Conservation (phyloP, 352 stramenopile species). For the Phytophthora agathidicida region DNA sequence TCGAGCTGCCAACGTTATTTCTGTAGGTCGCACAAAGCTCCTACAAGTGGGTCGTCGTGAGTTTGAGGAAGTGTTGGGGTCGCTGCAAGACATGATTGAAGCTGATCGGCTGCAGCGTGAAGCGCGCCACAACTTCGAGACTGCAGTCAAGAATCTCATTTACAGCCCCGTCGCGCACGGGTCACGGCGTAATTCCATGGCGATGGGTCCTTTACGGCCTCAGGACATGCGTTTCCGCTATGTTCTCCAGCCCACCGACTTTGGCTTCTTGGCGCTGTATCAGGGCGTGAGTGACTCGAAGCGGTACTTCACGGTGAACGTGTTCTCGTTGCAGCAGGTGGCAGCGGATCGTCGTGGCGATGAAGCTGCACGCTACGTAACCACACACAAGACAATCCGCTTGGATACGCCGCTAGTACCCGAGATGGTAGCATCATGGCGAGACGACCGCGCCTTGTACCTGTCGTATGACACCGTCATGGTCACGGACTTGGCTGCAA, state of each 20-base stretch:
- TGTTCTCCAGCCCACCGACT: constrained; percentile 78
- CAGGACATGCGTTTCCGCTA: constrained; percentile 77
- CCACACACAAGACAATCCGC: constrained; percentile 67
- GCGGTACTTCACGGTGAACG: constrained; percentile 79
- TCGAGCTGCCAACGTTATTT: constrained; percentile 94
- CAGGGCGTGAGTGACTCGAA: constrained; percentile 66
- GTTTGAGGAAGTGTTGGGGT: constrained; percentile 95
- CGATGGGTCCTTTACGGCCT: constrained; percentile 46
- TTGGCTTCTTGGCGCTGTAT: constrained; percentile 74
- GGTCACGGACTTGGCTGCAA: constrained; percentile 65
- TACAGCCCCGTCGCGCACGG: constrained; percentile 51
- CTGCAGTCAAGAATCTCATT: constrained; percentile 83
- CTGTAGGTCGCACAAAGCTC: constrained; percentile 84
- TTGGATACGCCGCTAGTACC: constrained; percentile 74
- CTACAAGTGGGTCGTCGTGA: constrained; percentile 93
- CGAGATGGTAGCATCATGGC: constrained; percentile 79
- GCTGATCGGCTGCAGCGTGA: constrained; percentile 77
- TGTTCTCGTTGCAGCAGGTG: constrained; percentile 77
- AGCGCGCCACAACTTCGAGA: constrained; percentile 84
- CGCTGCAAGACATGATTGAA: constrained; percentile 93
- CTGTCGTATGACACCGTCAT: constrained; percentile 77
- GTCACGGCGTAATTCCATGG: constrained; percentile 51
- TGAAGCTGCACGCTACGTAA: constrained; percentile 75
- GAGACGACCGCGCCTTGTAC: constrained; percentile 82
- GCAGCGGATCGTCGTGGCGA: constrained; percentile 72